These are phyloP conservation scores for Paramecium primaurelia DNA, from an alignment of 73 alveolate genomes.

Conservation along the genomic window DNA sequence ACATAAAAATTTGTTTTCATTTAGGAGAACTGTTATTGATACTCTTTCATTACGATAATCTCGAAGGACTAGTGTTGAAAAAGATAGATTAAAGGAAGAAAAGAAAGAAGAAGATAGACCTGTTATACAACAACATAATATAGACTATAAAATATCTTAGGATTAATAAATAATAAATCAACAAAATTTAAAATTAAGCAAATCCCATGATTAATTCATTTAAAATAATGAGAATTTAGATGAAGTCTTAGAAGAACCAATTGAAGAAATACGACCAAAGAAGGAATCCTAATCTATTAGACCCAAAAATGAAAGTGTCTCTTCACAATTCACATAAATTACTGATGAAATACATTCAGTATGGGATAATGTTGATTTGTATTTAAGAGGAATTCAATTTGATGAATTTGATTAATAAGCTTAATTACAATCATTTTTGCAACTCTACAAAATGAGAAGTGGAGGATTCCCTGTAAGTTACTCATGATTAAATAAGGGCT, in stretches of 20 bases:
- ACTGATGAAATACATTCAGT: slow-evolving; percentile 18
- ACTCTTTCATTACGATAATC: neutral
- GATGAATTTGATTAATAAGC: slow-evolving; percentile 19
- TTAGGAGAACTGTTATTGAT: neutral
- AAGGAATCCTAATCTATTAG: neutral
- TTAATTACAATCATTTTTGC: neutral
- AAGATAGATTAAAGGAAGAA: neutral
- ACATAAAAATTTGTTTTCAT: neutral
- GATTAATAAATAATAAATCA: neutral
- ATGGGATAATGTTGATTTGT: slow-evolving; percentile 42
- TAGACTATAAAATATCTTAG: neutral
- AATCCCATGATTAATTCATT: neutral
- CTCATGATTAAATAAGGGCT: slow-evolving; percentile 22
- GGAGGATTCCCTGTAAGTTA: slow-evolving; percentile 37
- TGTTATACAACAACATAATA: neutral
- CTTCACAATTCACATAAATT: slow-evolving; percentile 1
- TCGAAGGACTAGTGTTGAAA: neutral
- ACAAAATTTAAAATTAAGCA: neutral
- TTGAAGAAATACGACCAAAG: slow-evolving; percentile 18
- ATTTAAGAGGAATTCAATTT: neutral
- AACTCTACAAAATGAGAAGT: slow-evolving; percentile 32
- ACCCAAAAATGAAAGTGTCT: neutral
- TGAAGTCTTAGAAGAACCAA: neutral
- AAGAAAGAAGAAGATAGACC: neutral
- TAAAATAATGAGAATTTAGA: neutral